Conservation (phyloP, 2,329 filamentous ascomycete species). For the Tolypocladium ovalisporum region DNA sequence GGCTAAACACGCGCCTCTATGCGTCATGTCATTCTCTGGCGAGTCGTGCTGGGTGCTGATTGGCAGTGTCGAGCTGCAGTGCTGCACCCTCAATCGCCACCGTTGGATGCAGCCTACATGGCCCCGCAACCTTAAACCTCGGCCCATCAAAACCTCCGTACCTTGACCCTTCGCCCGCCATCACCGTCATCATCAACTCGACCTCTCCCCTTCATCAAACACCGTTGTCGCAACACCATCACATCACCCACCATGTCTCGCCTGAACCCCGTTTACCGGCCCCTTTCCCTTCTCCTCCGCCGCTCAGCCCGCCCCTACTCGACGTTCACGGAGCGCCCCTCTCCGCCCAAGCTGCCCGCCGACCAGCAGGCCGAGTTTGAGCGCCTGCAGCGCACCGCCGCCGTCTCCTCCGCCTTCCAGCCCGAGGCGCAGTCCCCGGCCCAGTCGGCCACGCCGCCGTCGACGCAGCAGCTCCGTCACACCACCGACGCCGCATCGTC, state of each 20-base stretch:
- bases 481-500: slow-evolving; percentile 4
- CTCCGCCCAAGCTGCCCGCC: slow-evolving; percentile 78
- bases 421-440: slow-evolving; percentile 8
- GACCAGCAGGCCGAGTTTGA: slow-evolving; percentile 88
- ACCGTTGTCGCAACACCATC: neutral
- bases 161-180: neutral
- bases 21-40: too few relatives aligned
- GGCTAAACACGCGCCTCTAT: too few relatives aligned
- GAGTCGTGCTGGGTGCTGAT: too few relatives aligned
- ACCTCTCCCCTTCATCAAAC: neutral
- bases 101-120: neutral
- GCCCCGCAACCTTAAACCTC: neutral
- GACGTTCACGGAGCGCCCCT: slow-evolving; percentile 43
- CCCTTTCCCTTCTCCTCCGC: slow-evolving; percentile 12
- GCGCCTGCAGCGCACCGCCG: slow-evolving; percentile 59
- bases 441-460: slow-evolving; percentile 13
- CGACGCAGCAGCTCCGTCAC: slow-evolving; percentile 8
- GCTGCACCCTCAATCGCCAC: too few relatives aligned
- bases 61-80: too few relatives aligned
- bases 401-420: slow-evolving; percentile 32
- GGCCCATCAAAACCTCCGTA: neutral
- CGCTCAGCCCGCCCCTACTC: slow-evolving; percentile 14
- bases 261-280: slow-evolving; percentile 1
- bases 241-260: neutral
- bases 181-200: neutral